These are phyloP conservation scores for Sarcomyxa edulis DNA, from an alignment of 768 basidiomycete species.

Conservation along the genomic window DNA sequence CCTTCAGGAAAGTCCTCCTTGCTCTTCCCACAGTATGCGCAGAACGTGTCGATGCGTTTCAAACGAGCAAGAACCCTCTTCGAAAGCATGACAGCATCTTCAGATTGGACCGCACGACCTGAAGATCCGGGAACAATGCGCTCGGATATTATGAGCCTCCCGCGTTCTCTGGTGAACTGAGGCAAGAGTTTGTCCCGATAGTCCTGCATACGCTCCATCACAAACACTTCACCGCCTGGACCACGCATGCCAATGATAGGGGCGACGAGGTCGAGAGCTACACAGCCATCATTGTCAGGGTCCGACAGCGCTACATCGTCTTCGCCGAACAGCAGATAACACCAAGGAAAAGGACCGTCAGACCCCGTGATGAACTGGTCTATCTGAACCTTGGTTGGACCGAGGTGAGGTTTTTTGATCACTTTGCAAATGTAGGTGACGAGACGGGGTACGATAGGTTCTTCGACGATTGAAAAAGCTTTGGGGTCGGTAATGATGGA, in stretches of 20 bases:
- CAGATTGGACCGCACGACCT: too few species aligned
- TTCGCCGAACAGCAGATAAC: background rate
- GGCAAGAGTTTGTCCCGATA: background rate
- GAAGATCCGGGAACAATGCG: too few species aligned
- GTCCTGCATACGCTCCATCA: background rate
- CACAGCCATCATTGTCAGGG: background rate
- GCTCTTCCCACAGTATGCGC: slow-evolving; percentile 2
- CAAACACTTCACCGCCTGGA: background rate
- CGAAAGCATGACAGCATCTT: background rate
- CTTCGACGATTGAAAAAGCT: background rate
- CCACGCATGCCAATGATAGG: background rate
- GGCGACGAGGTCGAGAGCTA: slow-evolving; percentile 1
- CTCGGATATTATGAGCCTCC: too few species aligned
- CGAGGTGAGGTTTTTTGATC: background rate
- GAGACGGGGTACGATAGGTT: background rate
- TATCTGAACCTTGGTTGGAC: background rate
- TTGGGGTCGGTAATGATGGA: background rate
- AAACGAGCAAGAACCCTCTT: background rate
- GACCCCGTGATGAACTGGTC: background rate
- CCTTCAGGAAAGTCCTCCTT: too few species aligned
- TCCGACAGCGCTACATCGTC: background rate
- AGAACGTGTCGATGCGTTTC: background rate
- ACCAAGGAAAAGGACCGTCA: background rate
- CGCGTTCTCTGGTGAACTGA: background rate
- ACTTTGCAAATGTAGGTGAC: slow-evolving; percentile 1